Conservation (phyloP, 192 early-diverging fungal species). For the Rhizoclosmatium sp. region DNA sequence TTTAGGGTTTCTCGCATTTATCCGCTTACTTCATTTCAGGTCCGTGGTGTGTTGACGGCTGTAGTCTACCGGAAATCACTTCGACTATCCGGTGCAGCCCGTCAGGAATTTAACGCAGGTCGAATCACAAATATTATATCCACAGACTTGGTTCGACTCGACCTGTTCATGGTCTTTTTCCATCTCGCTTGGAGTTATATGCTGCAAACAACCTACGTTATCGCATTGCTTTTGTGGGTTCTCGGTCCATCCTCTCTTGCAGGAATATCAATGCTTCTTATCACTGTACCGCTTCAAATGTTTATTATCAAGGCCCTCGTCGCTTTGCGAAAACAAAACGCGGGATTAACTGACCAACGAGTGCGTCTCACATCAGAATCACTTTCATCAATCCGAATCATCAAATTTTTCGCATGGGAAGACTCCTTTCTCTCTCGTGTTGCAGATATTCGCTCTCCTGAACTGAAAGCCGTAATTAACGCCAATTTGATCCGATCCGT, state of each 20-base stretch:
- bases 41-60: slow-evolving; percentile 59
- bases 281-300: slow-evolving; percentile 37
- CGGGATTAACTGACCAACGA: slow-evolving; percentile 33
- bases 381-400: slow-evolving; percentile 74
- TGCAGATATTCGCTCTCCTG: slow-evolving; percentile 54
- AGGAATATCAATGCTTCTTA: slow-evolving; percentile 32
- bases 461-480: slow-evolving; percentile 43
- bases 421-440: slow-evolving; percentile 71
- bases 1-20: background rate
- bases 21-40: background rate
- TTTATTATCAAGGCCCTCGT: slow-evolving; percentile 25
- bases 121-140: slow-evolving; percentile 69
- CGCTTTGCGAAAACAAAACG: slow-evolving; percentile 37
- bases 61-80: slow-evolving; percentile 69
- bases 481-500: slow-evolving; percentile 48
- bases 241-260: slow-evolving; percentile 37
- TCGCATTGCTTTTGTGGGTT: slow-evolving; percentile 16
- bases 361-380: slow-evolving; percentile 60
- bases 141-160: slow-evolving; percentile 38
- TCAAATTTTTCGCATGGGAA: slow-evolving; percentile 83
- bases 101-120: slow-evolving; percentile 68
- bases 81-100: slow-evolving; percentile 56
- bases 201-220: slow-evolving; percentile 19
- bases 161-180: slow-evolving; percentile 35
- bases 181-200: slow-evolving; percentile 39